Percentiles rank a stretch among this genome's conserved stretches.
These are phyloP conservation scores for Suillus placidus DNA, from an alignment of 768 basidiomycete species.

Conservation along the genomic window DNA sequence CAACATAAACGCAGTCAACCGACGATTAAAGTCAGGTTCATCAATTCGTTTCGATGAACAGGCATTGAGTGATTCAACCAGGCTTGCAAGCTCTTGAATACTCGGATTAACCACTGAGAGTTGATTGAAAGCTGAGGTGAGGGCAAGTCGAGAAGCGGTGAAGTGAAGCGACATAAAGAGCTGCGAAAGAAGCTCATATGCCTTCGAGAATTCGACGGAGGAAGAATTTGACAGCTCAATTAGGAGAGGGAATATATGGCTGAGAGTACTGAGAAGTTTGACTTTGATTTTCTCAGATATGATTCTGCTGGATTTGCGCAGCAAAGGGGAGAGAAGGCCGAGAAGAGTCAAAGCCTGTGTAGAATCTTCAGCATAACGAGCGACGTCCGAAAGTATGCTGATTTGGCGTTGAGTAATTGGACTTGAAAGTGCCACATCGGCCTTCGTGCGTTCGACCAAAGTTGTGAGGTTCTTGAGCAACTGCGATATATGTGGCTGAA, in stretches of 20 bases:
- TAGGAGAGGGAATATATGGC: conserved; percentile 66
- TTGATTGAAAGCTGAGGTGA: conserved; percentile 65
- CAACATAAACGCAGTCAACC: conserved; percentile 71
- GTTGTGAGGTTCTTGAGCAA: conserved; percentile 73
- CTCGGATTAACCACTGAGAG: conserved; percentile 44
- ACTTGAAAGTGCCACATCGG: conserved; percentile 50
- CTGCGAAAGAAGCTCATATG: conserved; percentile 68
- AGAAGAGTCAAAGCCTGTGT: conserved; percentile 75
- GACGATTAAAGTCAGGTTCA: conserved; percentile 90
- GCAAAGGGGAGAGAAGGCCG: conserved; percentile 72
- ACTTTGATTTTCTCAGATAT: conserved; percentile 87
- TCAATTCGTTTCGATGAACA: conserved; percentile 83
- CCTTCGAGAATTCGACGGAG: conserved; percentile 49
- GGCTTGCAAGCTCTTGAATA: conserved; percentile 49
- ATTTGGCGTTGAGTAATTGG: conserved; percentile 83
- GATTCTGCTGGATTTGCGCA: conserved; percentile 73
- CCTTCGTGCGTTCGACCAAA: conserved; percentile 67
- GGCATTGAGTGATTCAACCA: conserved; percentile 77
- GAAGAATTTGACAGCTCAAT: conserved; percentile 54
- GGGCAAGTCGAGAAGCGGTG: conserved; percentile 67
- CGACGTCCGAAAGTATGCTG: conserved; percentile 74
- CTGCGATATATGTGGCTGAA: conserved; percentile 70
- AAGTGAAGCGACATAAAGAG: conserved; percentile 79
- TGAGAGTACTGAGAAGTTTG: conserved; percentile 74
- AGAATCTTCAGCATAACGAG: conserved; percentile 70